phyloP scores from a whole-genome alignment of 1,139 yeast genomes.

The Eremothecium cymbalariae region DNA sequence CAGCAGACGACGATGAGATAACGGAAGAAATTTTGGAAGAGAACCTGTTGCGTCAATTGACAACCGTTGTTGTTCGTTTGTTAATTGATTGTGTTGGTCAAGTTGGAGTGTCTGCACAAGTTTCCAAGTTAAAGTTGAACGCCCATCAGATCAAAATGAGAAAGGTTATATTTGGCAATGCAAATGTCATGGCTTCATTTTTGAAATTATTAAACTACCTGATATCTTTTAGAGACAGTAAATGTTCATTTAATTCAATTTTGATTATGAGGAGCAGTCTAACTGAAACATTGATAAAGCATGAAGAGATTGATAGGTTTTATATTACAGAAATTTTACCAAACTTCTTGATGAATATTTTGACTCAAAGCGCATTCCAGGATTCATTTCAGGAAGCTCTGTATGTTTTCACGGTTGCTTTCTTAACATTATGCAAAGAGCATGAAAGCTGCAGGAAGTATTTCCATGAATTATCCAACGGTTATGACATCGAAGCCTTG shows the following conservation, averaged over 20 bases:
- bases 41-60: conserved; percentile 82
- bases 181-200: conserved; percentile 69
- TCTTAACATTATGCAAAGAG: conserved; percentile 60
- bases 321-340: conserved; percentile 47
- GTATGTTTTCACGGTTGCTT: conserved; percentile 71
- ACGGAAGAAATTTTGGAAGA: conserved; percentile 99
- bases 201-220: conserved; percentile 68
- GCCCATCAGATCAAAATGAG: conserved; percentile 60
- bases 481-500: conserved; percentile 40
- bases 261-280: conserved; percentile 63
- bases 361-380: conserved; percentile 67
- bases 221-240: conserved; percentile 75
- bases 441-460: conserved; percentile 36
- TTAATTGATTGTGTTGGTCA: conserved; percentile 87
- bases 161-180: conserved; percentile 54
- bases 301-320: conserved; percentile 72
- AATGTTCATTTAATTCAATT: conserved; percentile 87
- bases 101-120: conserved; percentile 28
- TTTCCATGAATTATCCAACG: conserved; percentile 35
- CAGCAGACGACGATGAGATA: conserved; percentile 62
- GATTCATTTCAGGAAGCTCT: conserved; percentile 92
- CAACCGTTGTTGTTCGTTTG: conserved; percentile 87
- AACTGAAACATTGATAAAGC: conserved; percentile 55
- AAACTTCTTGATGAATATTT: conserved; percentile 46
- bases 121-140: conserved; percentile 30